These are phyloP conservation scores for Fusarium denticulatum DNA, from an alignment of 2,329 filamentous ascomycete genomes.

Conservation along the genomic window DNA sequence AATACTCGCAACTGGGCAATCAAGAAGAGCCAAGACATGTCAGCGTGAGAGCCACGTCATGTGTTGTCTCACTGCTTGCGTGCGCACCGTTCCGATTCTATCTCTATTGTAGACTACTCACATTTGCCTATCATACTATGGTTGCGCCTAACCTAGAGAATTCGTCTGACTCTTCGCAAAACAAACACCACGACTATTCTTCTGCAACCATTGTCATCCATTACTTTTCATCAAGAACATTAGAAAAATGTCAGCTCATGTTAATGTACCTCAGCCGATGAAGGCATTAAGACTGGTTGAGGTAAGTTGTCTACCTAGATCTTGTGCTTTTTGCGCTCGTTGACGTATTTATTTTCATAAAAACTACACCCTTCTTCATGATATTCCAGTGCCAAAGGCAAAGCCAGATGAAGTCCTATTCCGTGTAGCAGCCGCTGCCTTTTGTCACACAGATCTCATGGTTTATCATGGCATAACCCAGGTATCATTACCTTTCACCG, in stretches of 20 bases:
- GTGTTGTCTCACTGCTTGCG: not conserved
- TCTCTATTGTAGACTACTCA: not conserved
- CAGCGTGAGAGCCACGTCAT: not conserved
- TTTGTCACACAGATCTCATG: slow-evolving; percentile 37
- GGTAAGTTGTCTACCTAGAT: not conserved
- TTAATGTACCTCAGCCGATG: slow-evolving; percentile 19
- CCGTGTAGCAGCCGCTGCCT: slow-evolving; percentile 8
- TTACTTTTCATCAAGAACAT: not conserved
- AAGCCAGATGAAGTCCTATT: slow-evolving; percentile 21
- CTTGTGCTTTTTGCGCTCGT: not conserved
- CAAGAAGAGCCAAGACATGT: not conserved
- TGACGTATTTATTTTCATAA: slow-evolving; percentile 16
- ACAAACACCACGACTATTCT: not conserved
- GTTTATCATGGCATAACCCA: slow-evolving; percentile 31
- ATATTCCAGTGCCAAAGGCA: slow-evolving; percentile 14
- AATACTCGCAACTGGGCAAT: not conserved
- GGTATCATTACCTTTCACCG: slow-evolving; percentile 27
- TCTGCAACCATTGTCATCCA: too few species aligned
- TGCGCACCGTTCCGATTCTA: not conserved
- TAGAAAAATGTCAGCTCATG: not conserved
- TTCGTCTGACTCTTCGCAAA: not conserved
- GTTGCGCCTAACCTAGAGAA: not conserved
- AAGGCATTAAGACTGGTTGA: slow-evolving; percentile 31
- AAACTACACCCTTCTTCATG: slow-evolving; percentile 14
- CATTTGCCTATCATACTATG: not conserved